A percentile compares a stretch with the other conserved stretches of the same genome.
Evolutionary conservation across 176 grass and related monocot species (phyloP).

Genomic region (Bothriochloa decipiens): DNA sequence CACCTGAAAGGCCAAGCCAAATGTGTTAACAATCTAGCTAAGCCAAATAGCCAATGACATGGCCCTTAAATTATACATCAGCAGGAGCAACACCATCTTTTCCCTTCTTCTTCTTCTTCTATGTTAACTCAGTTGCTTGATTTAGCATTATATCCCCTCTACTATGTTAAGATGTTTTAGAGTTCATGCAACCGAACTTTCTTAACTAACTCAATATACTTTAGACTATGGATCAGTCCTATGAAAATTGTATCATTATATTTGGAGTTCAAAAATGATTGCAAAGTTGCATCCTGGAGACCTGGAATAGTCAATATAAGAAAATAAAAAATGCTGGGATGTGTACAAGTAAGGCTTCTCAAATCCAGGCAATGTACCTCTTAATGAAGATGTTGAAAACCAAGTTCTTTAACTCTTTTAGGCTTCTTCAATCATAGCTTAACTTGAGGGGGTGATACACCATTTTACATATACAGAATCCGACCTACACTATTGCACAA

Average conservation of each 20-base stretch:
- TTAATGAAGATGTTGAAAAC: constrained; percentile 25
- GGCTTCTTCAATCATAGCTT: constrained; percentile 26
- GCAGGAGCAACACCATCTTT: constrained; percentile 11
- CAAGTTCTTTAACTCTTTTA: background rate
- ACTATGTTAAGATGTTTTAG: background rate
- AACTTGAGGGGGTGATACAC: background rate
- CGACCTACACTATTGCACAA: constrained; percentile 1
- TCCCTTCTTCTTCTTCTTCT: background rate
- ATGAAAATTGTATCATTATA: background rate
- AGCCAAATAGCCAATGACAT: constrained; percentile 17
- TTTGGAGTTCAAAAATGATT: constrained; percentile 3
- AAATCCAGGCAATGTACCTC: constrained; percentile 12
- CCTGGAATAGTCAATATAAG: background rate
- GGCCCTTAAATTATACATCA: constrained; percentile 31
- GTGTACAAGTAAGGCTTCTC: background rate
- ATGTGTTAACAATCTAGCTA: constrained; percentile 35
- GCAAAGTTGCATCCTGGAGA: background rate
- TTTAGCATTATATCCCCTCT: background rate
- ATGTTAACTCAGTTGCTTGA: background rate
- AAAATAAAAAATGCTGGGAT: background rate
- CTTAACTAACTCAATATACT: background rate
- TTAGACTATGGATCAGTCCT: background rate
- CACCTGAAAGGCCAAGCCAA: constrained; percentile 31
- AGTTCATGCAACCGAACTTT: background rate
- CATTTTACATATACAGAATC: background rate